phyloP scores from a whole-genome alignment of 352 stramenopile species.

The Pythium dissotocum region DNA sequence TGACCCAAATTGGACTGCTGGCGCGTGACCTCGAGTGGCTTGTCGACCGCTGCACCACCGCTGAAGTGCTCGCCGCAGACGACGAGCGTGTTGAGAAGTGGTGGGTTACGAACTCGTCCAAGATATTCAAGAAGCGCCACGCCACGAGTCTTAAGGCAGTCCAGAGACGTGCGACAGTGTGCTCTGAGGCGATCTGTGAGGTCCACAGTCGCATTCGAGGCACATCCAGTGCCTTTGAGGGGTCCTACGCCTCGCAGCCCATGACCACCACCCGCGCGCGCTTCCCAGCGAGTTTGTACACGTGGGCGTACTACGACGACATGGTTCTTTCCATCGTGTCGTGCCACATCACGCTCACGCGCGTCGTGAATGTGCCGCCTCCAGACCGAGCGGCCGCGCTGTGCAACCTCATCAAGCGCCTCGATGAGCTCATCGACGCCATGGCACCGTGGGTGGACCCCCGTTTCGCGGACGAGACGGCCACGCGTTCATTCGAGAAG shows the following conservation, averaged over 20 bases:
- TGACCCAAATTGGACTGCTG: slow-evolving; percentile 1
- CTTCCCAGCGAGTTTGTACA: neutral
- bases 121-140: neutral
- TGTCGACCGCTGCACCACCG: neutral
- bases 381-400: neutral
- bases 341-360: slow-evolving; percentile 12
- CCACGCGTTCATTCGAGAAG: neutral
- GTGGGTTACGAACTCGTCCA: neutral
- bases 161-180: slow-evolving; percentile 8
- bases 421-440: neutral
- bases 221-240: neutral
- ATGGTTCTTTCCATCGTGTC: slow-evolving; percentile 8
- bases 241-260: neutral
- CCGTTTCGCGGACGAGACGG: slow-evolving; percentile 2
- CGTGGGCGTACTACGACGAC: slow-evolving; percentile 7
- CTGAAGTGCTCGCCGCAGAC: neutral
- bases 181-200: slow-evolving; percentile 12
- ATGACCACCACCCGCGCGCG: neutral
- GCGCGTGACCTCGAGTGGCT: slow-evolving; percentile 6
- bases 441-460: slow-evolving; percentile 8
- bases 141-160: neutral
- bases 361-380: slow-evolving; percentile 2
- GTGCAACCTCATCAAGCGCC: neutral
- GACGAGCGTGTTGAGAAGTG: neutral
- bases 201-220: neutral